Base-by-base conservation (phyloP, 2,329 filamentous ascomycete species). In the Colletotrichum sp. region DNA sequence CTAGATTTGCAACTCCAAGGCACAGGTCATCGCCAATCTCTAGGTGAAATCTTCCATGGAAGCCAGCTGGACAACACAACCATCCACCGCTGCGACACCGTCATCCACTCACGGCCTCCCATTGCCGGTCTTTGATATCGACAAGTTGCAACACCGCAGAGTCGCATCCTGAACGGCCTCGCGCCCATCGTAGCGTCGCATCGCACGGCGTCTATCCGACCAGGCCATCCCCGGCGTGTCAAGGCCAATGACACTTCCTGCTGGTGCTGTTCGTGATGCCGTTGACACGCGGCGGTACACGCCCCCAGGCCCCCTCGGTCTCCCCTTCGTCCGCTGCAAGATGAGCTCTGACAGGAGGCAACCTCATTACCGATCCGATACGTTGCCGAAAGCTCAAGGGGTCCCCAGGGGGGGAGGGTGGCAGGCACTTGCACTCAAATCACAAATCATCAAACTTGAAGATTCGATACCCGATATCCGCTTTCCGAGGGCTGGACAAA, bases 341-440 rank as follows among this genome's bases (percentile, higher is more conserved):
- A 68, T 38, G 32, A 52, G 15, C 62, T 72, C 62, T 67, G 64
- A 75, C 73, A 73, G 62, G 64, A 73, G 64, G 21, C 52, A 66
- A 52, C n/a, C 64, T 73, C 56, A 24, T 68, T 65, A 38, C 43
- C 43, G 43, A 52, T 21, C 43, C 43, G 43, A 52, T 24, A 52
- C 43, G n/a, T 52, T 52, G 43, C 43, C 43, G 43, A 52, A 52
- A 52, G 43, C n/a, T 52, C 43, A 21, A 52, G 43, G 43, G 43
- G 43, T 52, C 10, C n/a, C 12, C 10, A 15, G 32, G n/a, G n/a
- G 43, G 43, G 43, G n/a, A 52, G n/a, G 38, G 38, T 48, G 38
- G n/a, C 43, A 61, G 69, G n/a, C n/a, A 18, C 12, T 24, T 10
- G n/a, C n/a, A 18, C 12, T 24, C 13, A 18, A 38, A 60, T 60